Evolutionary conservation across 805 yeast genomes (phyloP).

Genomic region (Metschnikowia drakensbergensis): DNA sequence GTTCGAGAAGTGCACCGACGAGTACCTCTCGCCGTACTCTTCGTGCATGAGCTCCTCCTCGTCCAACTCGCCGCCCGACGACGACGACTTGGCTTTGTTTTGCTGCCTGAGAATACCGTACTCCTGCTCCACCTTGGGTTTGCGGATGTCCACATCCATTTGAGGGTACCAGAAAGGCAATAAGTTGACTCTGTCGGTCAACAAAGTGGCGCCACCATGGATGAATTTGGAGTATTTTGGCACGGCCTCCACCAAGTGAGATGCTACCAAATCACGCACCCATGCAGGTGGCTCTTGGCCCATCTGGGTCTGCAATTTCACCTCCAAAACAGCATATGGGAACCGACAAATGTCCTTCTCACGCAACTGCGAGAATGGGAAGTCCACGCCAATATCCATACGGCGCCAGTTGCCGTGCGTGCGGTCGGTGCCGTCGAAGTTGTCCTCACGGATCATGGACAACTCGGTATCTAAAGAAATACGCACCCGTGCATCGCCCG

Average conservation of each 20-base stretch:
- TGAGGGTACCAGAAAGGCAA: slow-evolving; percentile 98
- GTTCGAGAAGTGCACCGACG: slow-evolving; percentile 42
- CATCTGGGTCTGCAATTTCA: slow-evolving; percentile 92
- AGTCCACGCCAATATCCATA: slow-evolving; percentile 96
- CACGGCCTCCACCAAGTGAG: slow-evolving; percentile 95
- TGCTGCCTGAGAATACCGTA: slow-evolving; percentile 60
- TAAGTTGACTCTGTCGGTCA: slow-evolving; percentile 76
- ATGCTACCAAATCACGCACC: slow-evolving; percentile 88
- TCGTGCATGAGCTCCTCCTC: slow-evolving; percentile 60
- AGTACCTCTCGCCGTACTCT: slow-evolving; percentile 23
- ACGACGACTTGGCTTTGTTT: slow-evolving; percentile 26
- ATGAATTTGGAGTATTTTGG: slow-evolving; percentile 97
- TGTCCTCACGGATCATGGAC: slow-evolving; percentile 96
- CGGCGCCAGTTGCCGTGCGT: slow-evolving; percentile 96
- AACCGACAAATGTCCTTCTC: slow-evolving; percentile 86
- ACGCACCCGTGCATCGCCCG: slow-evolving; percentile 99
- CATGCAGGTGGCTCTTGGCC: slow-evolving; percentile 99
- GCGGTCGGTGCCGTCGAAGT: slow-evolving; percentile 89
- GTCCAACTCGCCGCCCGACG: slow-evolving; percentile 59
- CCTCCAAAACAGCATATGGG: slow-evolving; percentile 97
- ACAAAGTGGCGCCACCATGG: slow-evolving; percentile 90
- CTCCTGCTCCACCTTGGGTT: slow-evolving; percentile 62
- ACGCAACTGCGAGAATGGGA: slow-evolving; percentile 84
- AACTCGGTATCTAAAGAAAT: slow-evolving; percentile 96
- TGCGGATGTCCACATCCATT: slow-evolving; percentile 92